Percentiles rank a stretch among this genome's conserved stretches.
phyloP scores from a whole-genome alignment of 208 protist species.

The Leishmania lainsoni region DNA sequence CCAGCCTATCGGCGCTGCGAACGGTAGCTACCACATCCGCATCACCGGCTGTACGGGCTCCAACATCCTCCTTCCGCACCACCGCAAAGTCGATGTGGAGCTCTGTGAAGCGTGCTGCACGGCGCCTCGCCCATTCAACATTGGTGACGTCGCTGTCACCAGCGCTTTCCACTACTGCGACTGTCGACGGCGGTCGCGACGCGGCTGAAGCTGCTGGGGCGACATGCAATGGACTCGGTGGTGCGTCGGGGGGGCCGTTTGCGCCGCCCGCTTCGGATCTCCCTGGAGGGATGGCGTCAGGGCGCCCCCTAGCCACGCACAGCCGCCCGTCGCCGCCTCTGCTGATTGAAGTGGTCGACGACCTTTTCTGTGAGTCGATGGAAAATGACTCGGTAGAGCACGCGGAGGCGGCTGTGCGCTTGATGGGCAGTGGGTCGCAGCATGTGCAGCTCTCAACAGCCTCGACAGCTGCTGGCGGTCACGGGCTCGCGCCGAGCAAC shows the following conservation, averaged over 20 bases:
- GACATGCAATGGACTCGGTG: not conserved
- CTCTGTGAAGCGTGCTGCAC: slow-evolving; percentile 28
- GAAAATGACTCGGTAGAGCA: slow-evolving; percentile 6
- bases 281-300: not conserved
- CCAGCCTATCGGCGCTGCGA: not conserved
- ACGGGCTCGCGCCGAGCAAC: not conserved
- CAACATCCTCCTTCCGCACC: slow-evolving; percentile 12
- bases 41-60: not conserved
- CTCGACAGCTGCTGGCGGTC: not conserved
- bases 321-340: slow-evolving; percentile 16
- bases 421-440: not conserved
- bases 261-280: not conserved
- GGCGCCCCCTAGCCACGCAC: not conserved
- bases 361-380: slow-evolving; percentile 22
- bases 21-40: not conserved
- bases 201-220: too few relatives aligned
- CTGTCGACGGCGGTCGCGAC: not conserved
- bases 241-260: not conserved
- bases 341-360: slow-evolving; percentile 32
- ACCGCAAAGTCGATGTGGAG: slow-evolving; percentile 29
- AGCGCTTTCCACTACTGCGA: not conserved
- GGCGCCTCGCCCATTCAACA: slow-evolving; percentile 7
- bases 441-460: not conserved
- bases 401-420: not conserved
- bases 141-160: not conserved